phyloP scores from a whole-genome alignment of 805 yeast genomes.

The Cyberlindnera subsufficiens region DNA sequence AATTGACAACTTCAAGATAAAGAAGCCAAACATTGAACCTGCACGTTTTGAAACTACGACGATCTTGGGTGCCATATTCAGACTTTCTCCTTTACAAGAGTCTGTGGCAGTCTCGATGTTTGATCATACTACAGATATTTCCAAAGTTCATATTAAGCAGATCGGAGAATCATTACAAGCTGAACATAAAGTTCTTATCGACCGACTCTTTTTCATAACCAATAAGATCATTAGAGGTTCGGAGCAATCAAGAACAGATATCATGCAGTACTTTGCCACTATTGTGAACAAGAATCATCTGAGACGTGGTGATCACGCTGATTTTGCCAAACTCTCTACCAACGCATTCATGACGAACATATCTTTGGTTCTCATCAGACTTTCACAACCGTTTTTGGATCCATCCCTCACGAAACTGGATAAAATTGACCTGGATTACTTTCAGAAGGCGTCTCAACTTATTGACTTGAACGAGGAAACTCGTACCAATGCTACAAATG shows the following conservation, averaged over 20 bases:
- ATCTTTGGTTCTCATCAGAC: slow-evolving; percentile 55
- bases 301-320: slow-evolving; percentile 81
- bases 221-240: slow-evolving; percentile 76
- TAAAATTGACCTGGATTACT: slow-evolving; percentile 70
- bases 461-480: slow-evolving; percentile 77
- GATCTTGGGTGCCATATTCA: slow-evolving; percentile 70
- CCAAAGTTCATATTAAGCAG: slow-evolving; percentile 39
- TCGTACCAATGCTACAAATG: slow-evolving; percentile 67
- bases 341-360: slow-evolving; percentile 83
- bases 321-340: slow-evolving; percentile 56
- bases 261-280: slow-evolving; percentile 65
- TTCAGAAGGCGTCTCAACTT: slow-evolving; percentile 40
- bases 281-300: slow-evolving; percentile 80
- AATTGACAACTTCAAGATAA: slow-evolving; percentile 47
- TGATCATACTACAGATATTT: slow-evolving; percentile 22
- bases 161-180: slow-evolving; percentile 56
- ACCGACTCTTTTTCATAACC: slow-evolving; percentile 61
- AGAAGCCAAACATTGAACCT: slow-evolving; percentile 36
- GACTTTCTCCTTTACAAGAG: slow-evolving; percentile 66
- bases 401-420: slow-evolving; percentile 60
- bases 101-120: slow-evolving; percentile 45
- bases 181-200: slow-evolving; percentile 54
- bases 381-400: slow-evolving; percentile 82
- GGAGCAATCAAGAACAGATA: slow-evolving; percentile 50
- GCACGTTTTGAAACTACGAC: slow-evolving; percentile 54